Evolutionary conservation across 768 basidiomycete genomes (phyloP).

Genomic region (Leccinum olivaceopallidum): DNA sequence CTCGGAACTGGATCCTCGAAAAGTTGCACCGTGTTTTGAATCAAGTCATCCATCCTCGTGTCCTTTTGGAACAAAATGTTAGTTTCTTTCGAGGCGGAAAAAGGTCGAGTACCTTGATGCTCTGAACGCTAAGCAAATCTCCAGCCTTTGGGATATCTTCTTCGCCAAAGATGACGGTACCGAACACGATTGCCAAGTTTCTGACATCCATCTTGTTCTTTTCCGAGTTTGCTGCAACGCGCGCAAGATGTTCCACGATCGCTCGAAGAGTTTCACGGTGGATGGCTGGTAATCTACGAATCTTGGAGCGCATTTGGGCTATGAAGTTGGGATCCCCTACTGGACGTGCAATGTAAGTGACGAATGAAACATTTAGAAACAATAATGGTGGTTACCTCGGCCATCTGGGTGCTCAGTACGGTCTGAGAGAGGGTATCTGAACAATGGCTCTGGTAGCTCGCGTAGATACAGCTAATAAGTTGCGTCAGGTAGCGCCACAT

Average conservation of each 20-base stretch:
- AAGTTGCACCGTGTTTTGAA: constrained; percentile 63
- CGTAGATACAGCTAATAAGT: constrained; percentile 67
- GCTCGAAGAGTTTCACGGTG: constrained; percentile 85
- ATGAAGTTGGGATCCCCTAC: constrained; percentile 66
- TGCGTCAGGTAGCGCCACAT: constrained; percentile 2
- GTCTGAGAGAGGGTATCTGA: constrained; percentile 77
- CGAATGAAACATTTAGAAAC: not conserved
- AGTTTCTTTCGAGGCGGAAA: constrained; percentile 34
- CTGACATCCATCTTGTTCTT: constrained; percentile 94
- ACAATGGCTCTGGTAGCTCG: constrained; percentile 87
- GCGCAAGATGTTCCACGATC: constrained; percentile 78
- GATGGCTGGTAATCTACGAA: constrained; percentile 77
- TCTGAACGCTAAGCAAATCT: constrained; percentile 75
- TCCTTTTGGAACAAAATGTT: constrained; percentile 41
- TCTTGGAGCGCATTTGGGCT: constrained; percentile 84
- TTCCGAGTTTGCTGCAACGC: constrained; percentile 62
- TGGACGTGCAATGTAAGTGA: constrained; percentile 30
- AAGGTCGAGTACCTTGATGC: constrained; percentile 58
- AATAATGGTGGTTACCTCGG: constrained; percentile 48
- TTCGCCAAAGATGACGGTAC: constrained; percentile 86
- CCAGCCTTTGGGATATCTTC: constrained; percentile 82
- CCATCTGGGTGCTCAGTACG: constrained; percentile 80
- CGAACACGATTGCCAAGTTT: constrained; percentile 91
- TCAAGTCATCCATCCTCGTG: constrained; percentile 83
- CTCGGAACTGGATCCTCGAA: constrained; percentile 57